phyloP scores from a whole-genome alignment of 768 basidiomycete genomes.

The Tricholoma sp. region DNA sequence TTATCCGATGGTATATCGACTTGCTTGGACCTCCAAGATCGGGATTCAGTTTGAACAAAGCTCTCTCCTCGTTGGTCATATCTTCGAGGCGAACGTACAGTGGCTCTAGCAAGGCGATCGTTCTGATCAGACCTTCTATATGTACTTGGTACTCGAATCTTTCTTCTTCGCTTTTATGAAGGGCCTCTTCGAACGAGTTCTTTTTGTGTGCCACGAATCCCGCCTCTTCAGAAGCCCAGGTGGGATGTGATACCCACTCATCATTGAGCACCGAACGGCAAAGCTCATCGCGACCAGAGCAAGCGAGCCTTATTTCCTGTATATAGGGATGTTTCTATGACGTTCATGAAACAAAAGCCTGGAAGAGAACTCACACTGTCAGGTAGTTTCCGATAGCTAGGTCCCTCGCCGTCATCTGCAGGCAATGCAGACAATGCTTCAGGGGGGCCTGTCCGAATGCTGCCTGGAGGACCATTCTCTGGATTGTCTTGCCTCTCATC shows the following conservation, averaged over 20 bases:
- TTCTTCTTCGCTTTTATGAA: slow-evolving; percentile 97
- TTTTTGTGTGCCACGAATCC: slow-evolving; percentile 95
- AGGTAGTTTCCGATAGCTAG: slow-evolving; percentile 89
- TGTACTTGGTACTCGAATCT: slow-evolving; percentile 97
- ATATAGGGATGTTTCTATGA: slow-evolving; percentile 9
- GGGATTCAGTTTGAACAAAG: slow-evolving; percentile 73
- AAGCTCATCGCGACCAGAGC: slow-evolving; percentile 91
- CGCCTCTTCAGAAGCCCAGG: slow-evolving; percentile 95
- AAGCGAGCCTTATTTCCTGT: slow-evolving; percentile 84
- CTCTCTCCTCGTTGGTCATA: slow-evolving; percentile 85
- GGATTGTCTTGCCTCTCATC: slow-evolving; percentile 58
- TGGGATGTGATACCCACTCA: slow-evolving; percentile 97
- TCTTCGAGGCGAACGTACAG: slow-evolving; percentile 77
- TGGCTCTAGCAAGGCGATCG: slow-evolving; percentile 89
- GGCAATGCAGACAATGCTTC: slow-evolving; percentile 76
- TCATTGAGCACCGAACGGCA: slow-evolving; percentile 97
- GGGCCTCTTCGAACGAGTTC: slow-evolving; percentile 91
- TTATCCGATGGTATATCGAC: slow-evolving; percentile 83
- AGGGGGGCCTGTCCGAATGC: slow-evolving; percentile 69
- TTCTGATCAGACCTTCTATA: slow-evolving; percentile 84
- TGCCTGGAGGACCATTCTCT: slow-evolving; percentile 72
- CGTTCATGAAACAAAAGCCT: neutral
- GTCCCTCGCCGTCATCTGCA: slow-evolving; percentile 82
- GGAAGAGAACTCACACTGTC: slow-evolving; percentile 61
- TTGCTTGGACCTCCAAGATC: slow-evolving; percentile 88